phyloP scores from a whole-genome alignment of 345 rosid species.

The Geranium brycei region DNA sequence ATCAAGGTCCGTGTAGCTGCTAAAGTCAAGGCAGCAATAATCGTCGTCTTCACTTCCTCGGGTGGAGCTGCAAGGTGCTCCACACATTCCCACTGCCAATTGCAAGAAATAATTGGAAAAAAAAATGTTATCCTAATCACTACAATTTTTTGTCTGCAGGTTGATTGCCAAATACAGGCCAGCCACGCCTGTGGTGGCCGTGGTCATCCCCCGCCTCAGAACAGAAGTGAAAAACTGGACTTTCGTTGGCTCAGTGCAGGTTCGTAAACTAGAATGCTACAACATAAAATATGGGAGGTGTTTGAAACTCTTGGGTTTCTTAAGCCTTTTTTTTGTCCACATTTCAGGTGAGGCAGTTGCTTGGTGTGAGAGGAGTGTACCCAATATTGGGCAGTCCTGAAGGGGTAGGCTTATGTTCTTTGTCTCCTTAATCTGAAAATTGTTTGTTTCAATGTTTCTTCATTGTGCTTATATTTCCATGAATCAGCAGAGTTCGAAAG shows the following conservation, averaged over 20 bases:
- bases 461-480: neutral
- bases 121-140: neutral
- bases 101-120: neutral
- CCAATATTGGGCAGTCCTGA: constrained; percentile 15
- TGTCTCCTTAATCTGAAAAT: neutral
- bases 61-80: constrained; percentile 33
- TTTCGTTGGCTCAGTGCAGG: constrained; percentile 14
- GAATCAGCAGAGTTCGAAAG: neutral
- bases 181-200: constrained; percentile 13
- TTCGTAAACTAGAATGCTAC: neutral
- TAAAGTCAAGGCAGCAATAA: constrained; percentile 33
- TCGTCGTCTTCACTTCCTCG: constrained; percentile 33
- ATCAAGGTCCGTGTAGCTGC: constrained; percentile 32
- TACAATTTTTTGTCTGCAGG: constrained; percentile 4
- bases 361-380: constrained; percentile 17
- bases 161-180: constrained; percentile 18
- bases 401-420: constrained; percentile 4
- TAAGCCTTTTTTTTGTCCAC: neutral
- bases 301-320: too few species aligned
- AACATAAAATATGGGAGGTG: too few species aligned
- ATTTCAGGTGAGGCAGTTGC: constrained; percentile 18
- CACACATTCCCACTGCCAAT: neutral
- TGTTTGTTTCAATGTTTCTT: neutral
- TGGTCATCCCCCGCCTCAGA: constrained; percentile 14
- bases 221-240: constrained; percentile 14